Base-by-base conservation (phyloP, 345 rosid genomes). In the Gynandropsis gynandra region DNA sequence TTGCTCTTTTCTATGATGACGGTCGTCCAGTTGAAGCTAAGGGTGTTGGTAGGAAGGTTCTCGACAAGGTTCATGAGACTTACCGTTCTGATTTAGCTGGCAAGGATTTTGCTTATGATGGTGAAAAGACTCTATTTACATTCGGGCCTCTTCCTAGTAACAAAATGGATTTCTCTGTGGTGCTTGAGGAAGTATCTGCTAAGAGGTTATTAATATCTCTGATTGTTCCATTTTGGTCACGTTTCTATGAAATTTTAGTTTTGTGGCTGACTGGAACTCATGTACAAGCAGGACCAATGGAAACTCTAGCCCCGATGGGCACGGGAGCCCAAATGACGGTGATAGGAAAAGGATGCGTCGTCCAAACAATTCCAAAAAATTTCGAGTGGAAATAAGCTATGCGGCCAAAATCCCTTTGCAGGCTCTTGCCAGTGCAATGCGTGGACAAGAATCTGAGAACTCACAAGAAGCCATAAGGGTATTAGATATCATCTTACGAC, bases 31-130 rank as follows among this genome's bases (percentile, higher is more conserved):
- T 85, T 1, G 95, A 80, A 11, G 84, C 69, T 0, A 87, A 92
- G 62, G 96, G 98, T 3, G 42, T 80, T 7, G 98, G 96, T 24
- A 71, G 96, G 47, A 80, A 72, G 21, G 73, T 85, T 4, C 68
- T 92, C 15, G 89, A 92, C 20, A 72, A 69, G 52, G 84, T 87
- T 15, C 82, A 87, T 4, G 82, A 79, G 53, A 92, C 93, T 1
- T 82, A 92, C 49, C 59, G 39, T 9, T 32, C 72, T 51, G 96
- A 84, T 56, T 50, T 92, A 9, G 81, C 47, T n/a, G 88, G 84
- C 21, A 92, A 87, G 52, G 63, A 79, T 20, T 75, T 92, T 51
- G 98, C 98, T 7, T 92, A 92, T 55, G 97, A 92, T 39, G 98
- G 98, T 1, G 98, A 87, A 62, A 87, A 87, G 59, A 87, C 95